Evolutionary conservation across 2,329 filamentous ascomycete species (phyloP), one percentile per base, ranked within the genome.

Genomic region (Immersiporthe knoxdaviesiana): DNA sequence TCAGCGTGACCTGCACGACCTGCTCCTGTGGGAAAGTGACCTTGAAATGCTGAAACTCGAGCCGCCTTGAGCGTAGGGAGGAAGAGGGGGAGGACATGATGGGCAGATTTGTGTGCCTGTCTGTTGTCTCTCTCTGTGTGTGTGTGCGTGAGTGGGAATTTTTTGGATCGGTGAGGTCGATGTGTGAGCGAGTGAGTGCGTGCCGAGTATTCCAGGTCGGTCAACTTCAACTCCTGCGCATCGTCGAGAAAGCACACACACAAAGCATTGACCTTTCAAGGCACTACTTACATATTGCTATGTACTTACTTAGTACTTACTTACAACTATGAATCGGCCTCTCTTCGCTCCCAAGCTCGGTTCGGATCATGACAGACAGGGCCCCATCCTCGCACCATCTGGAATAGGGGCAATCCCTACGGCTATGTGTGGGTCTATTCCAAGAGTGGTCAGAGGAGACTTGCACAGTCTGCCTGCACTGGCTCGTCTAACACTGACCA

Each of bases 1-100:
- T 84, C 75, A 90, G 81, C 2, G 85, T 88, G 62, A 70, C 66
- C 56, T 66, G 69, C 21, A 70, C 66, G 35, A 70, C 61, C 54
- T 65, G 58, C 24, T 70, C 69, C 27, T 68, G 66, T 1, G 69
- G 69, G 50, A 70, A 70, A 54, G 69, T 68, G 47, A 70, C 69
- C n/a, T 60, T 61, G n/a, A 70, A 75, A 68, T 74, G 72, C 50
- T 44, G 32, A 63, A 73, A 74, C 2, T 67, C 58, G 27, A 71
- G 66, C 39, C 69, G 66, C 65, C 66, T 68, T 56, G 69, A 35
- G 50, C 61, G 63, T 44, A 67, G 30, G 21, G 7, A 21, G 18
- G 72, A 56, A 56, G 72, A 60, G 21, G 7, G 44, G 18, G 72
- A 56, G 54, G 72, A 60, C 70, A 73, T 73, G 59, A 58, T 10